Evolutionary conservation across 75 land plant species (phyloP).

Genomic region (Pinus tabuliformis): DNA sequence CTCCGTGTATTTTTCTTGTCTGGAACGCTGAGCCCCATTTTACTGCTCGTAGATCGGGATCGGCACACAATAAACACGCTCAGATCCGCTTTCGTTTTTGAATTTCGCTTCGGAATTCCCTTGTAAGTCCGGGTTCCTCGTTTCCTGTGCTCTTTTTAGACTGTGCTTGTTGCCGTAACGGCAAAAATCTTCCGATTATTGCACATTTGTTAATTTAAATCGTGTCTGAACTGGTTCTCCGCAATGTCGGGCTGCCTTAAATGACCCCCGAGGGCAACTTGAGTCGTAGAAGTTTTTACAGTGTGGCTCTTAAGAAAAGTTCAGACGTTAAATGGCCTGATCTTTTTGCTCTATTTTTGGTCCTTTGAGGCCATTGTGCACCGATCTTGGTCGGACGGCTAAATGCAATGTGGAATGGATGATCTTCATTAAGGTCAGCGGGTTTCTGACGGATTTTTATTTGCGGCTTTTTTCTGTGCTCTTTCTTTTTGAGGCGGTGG

Average conservation of each 20-base stretch:
- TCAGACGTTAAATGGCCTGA: background rate
- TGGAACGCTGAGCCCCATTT: background rate
- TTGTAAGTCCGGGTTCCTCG: background rate
- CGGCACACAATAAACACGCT: background rate
- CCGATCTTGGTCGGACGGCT: background rate
- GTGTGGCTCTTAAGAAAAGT: background rate
- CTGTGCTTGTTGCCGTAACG: background rate
- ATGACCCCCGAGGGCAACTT: background rate
- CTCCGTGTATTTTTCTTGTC: too few relatives aligned
- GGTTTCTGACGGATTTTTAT: background rate
- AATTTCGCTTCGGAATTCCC: background rate
- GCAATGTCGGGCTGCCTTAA: background rate
- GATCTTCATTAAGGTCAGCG: background rate
- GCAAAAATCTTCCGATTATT: background rate
- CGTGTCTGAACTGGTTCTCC: background rate
- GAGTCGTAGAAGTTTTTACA: background rate
- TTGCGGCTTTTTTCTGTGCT: background rate
- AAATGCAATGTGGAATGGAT: background rate
- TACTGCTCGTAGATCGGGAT: background rate
- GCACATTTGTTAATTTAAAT: background rate
- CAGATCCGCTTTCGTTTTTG: background rate
- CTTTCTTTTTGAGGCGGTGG: background rate
- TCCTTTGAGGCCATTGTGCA: background rate
- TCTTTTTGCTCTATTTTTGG: background rate
- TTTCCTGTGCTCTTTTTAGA: background rate